Base-by-base conservation (phyloP, 345 rosid genomes). In the Dipteronia dyeriana region DNA sequence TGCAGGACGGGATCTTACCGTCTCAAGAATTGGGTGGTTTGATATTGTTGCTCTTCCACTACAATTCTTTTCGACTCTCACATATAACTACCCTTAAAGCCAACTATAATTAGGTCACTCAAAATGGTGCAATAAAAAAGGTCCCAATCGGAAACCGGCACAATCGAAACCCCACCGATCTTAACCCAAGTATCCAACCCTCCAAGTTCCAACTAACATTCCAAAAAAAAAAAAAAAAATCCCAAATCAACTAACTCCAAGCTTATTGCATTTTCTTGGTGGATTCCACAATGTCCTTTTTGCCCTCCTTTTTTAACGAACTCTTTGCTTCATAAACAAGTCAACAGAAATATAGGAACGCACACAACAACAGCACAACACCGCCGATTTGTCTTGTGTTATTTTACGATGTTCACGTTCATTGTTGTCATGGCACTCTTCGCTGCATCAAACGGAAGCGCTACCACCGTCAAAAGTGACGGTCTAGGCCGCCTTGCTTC, bases 401-500 rank as follows among this genome's bases (percentile, higher is more conserved):
- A 3, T 69, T 11, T 2, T 64, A 29, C 64, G 2, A 22, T 23
- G 8, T 23, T 17, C 16, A 26, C 59, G 22, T 8, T 17, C 29
- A 1, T 19, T 9, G 61, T 63, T 68, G 25, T 19, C 77, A 74
- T 49, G 70, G 26, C 61, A 20, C 65, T 29, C 2, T 38, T 25
- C 51, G 51, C 75, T 22, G 45, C 26, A 39, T 20, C 65, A 26
- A 63, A 47, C 31, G 38, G 68, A 34, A 1, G 2, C 16, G 29
- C 54, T 34, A 22, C 38, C 11, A 4, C 11, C 29, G 49, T 41
- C 39, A 60, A 60, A 41, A 74, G n/a, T 17, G 70, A 74, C n/a
- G 60, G 14, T 17, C 34, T 5, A 31, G 94, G 95, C 13, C 93
- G 97, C 25, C 66, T 83, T 0, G 85, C 94, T 23, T 87, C 97